Conservation (phyloP, 2,329 filamentous ascomycete genomes). For the Tolypocladium endophyticum region DNA sequence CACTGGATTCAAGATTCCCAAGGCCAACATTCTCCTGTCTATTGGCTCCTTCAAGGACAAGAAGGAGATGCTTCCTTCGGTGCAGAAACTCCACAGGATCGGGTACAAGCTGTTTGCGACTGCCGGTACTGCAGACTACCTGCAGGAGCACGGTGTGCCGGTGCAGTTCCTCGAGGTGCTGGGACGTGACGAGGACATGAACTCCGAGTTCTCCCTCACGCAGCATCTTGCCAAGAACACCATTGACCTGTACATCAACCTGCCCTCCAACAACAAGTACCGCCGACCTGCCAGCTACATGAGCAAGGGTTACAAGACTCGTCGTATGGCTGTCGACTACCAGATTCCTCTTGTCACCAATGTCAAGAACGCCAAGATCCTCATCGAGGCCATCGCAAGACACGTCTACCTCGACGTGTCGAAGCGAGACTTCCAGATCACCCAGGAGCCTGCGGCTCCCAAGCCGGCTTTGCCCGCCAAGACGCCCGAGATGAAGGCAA, state of each 20-base stretch:
- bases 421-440: slow-evolving; percentile 84
- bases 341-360: slow-evolving; percentile 96
- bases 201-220: slow-evolving; percentile 92
- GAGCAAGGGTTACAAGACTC: slow-evolving; percentile 92
- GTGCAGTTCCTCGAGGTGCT: slow-evolving; percentile 92
- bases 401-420: slow-evolving; percentile 78
- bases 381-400: slow-evolving; percentile 86
- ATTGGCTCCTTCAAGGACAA: slow-evolving; percentile 98
- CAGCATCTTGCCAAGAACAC: slow-evolving; percentile 96
- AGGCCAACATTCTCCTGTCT: slow-evolving; percentile 88
- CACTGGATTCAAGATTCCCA: slow-evolving; percentile 91
- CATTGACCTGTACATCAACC: slow-evolving; percentile 97
- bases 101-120: slow-evolving; percentile 96
- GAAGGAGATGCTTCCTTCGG: slow-evolving; percentile 88
- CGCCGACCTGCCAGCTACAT: slow-evolving; percentile 95
- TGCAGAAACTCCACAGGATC: slow-evolving; percentile 78
- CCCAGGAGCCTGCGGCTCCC: slow-evolving; percentile 64
- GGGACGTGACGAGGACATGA: slow-evolving; percentile 69
- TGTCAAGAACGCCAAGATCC: slow-evolving; percentile 96
- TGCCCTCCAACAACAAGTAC: slow-evolving; percentile 98
- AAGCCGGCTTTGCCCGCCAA: slow-evolving; percentile 47
- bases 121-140: slow-evolving; percentile 90
- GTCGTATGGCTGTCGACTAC: slow-evolving; percentile 95
- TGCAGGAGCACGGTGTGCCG: slow-evolving; percentile 82
- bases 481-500: slow-evolving; percentile 49